Evolutionary conservation across 495 filamentous ascomycete genomes (phyloP).

Genomic region (Penicillium paradoxum): DNA sequence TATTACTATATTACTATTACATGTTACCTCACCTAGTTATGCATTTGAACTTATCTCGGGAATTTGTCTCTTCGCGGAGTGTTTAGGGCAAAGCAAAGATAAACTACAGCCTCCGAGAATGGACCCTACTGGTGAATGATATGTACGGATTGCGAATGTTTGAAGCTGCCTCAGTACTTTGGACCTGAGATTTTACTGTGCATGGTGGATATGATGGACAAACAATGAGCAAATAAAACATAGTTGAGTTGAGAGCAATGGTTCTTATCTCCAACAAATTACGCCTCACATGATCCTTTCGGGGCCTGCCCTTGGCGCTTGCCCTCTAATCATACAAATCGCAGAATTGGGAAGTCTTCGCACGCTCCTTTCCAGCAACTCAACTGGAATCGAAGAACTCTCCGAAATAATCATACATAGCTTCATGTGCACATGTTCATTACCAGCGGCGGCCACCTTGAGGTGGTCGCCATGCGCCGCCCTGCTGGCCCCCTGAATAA

Average conservation of each 20-base stretch:
- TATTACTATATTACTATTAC: no score
- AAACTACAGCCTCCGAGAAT: no score
- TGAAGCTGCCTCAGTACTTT: not conserved
- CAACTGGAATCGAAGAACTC: not conserved
- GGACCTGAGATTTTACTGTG: not conserved
- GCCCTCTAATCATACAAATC: not conserved
- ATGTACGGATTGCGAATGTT: no score
- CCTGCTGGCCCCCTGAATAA: slow-evolving; percentile 23
- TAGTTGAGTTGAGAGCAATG: not conserved
- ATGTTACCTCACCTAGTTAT: no score
- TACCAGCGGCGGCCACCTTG: slow-evolving; percentile 25
- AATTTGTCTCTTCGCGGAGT: no score
- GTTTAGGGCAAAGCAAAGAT: no score
- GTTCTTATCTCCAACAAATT: not conserved
- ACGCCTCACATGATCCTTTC: not conserved
- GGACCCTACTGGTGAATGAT: no score
- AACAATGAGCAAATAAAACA: not conserved
- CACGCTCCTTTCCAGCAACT: not conserved
- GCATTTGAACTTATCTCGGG: no score
- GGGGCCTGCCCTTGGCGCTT: not conserved
- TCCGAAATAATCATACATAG: not conserved
- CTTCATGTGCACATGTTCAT: slow-evolving; percentile 5
- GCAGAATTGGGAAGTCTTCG: not conserved
- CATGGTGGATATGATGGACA: not conserved
- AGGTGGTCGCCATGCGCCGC: slow-evolving; percentile 18